Base-by-base conservation (phyloP, 2,329 filamentous ascomycete genomes). In the Tothia fuscella region DNA sequence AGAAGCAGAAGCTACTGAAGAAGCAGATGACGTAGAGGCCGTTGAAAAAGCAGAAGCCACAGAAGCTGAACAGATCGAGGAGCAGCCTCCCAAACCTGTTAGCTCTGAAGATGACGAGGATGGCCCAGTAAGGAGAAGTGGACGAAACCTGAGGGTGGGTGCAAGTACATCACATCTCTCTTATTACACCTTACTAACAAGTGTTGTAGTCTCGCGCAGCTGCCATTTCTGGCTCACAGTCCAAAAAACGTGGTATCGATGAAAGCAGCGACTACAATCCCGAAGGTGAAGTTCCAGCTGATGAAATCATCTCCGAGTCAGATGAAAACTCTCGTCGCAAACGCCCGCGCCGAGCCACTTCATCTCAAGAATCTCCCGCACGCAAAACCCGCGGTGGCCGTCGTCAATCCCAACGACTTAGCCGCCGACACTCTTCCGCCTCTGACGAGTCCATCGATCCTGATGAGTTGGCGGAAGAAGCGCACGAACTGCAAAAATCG, bases 261-360 rank as follows among this genome's bases (percentile, higher is more conserved):
- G 73, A 76, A 39, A 76, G 71, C 50, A 78, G 74, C 49, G 76
- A 80, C 50, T 80, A 79, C 48, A 74, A 78, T 50, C 75, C 76
- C 5, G 68, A 67, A 25, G 66, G 65, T 17, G 74, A 76, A 37
- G 72, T 71, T 12, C 70, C 68, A 17, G 72, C 72, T 45, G 63
- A 62, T 13, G 65, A 67, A 19, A 72, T 74, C 42, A 65, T 74
- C 14, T 74, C 70, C 4, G 69, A 67, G 14, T 74, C 70, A 5
- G 69, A 67, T 46, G 60, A 62, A 22, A 65, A 62, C 29, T 59
- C 69, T 49, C 57, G 21, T 20, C 39, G 50, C 34, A 46, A 60
- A 53, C 32, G 66, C 65, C 56, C 21, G 12, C 29, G 30, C n/a
- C 13, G 10, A 12, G 35, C 12, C 35, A 34, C 41, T 12, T 28